Conservation (phyloP, 2,329 filamentous ascomycete species). For the Xylariaceae sp. region DNA sequence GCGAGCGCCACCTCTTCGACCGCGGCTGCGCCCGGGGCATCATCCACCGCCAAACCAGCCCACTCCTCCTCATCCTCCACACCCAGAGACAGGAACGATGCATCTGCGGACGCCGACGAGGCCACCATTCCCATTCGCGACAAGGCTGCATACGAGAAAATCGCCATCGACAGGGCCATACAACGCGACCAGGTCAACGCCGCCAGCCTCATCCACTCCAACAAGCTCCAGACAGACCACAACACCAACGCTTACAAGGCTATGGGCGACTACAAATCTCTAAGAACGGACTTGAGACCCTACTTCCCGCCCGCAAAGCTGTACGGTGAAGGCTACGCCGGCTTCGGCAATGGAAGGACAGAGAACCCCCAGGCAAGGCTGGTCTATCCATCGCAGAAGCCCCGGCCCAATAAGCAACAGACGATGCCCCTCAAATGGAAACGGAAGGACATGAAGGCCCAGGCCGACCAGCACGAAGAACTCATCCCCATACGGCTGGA, state of each 20-base stretch:
- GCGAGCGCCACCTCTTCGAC: conserved; percentile 19
- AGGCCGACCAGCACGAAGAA: conserved; percentile 88
- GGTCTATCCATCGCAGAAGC: conserved; percentile 75
- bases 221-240: conserved; percentile 52
- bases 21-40: conserved; percentile 17
- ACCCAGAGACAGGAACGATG: conserved; percentile 29
- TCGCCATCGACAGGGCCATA: conserved; percentile 52
- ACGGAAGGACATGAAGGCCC: conserved; percentile 75
- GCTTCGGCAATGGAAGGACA: conserved; percentile 83
- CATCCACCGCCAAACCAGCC: conserved; percentile 27
- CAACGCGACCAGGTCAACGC: conserved; percentile 52
- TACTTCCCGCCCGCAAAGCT: conserved; percentile 55
- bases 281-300: conserved; percentile 52
- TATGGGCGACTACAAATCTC: conserved; percentile 63
- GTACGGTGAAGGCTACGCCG: conserved; percentile 75
- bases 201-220: conserved; percentile 47
- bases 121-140: conserved; percentile 40
- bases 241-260: conserved; percentile 63
- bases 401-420: conserved; percentile 70
- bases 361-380: conserved; percentile 67
- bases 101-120: conserved; percentile 29
- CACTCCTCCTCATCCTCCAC: conserved; percentile 28
- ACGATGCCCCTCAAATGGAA: conserved; percentile 69
- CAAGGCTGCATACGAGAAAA: conserved; percentile 51
- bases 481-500: conserved; percentile 88